Evolutionary conservation across 2,329 filamentous ascomycete genomes (phyloP), one percentile per base, ranked within the genome.

Genomic region (Ophiosphaerella narmari): DNA sequence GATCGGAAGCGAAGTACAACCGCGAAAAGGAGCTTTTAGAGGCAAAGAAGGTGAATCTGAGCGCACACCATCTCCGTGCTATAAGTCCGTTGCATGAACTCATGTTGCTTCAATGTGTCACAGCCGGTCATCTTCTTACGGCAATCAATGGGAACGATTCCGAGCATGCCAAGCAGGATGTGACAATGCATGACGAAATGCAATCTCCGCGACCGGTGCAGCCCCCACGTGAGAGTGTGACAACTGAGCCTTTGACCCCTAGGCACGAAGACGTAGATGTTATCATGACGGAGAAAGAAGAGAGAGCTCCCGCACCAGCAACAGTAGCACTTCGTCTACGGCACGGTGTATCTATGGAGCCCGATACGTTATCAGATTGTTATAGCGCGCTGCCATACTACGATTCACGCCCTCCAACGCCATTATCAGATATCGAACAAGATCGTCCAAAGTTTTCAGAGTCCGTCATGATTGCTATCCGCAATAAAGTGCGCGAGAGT

Each of bases 1-100:
- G 77, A 29, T 73, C 74, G 16, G 75, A 79, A 60, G 75, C 74
- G 5, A 78, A 76, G 41, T 79, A 77, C 52, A 76, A 77, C 37
- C 67, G 73, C 8, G 72, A 77, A 49, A 78, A 77, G 55, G 66
- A 76, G 11, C 66, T 70, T 41, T 66, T 80, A 5, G 75, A 76
- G 54, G 66, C 75, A 4, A 73, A 75, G 51, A 70, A 74, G 45
- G 66, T 76, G 18, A 76, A 80, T 47, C 55, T 80, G 7, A 77
- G 73, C 54, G 66, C 64, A 12, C 53, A 63, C n/a, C 62, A 75
- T 36, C 69, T 77, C 40, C 74, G 77, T 41, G 75, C 75, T 36
- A 75, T 67, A 1, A 75, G 71, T 2, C 75, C 76, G 4, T 56
- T 79, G 21, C 75, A 77, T 48, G 72, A 75, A 11, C 75, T 79